phyloP scores from a whole-genome alignment of 108 stramenopile genomes.

The Skeletonema menzelii region DNA sequence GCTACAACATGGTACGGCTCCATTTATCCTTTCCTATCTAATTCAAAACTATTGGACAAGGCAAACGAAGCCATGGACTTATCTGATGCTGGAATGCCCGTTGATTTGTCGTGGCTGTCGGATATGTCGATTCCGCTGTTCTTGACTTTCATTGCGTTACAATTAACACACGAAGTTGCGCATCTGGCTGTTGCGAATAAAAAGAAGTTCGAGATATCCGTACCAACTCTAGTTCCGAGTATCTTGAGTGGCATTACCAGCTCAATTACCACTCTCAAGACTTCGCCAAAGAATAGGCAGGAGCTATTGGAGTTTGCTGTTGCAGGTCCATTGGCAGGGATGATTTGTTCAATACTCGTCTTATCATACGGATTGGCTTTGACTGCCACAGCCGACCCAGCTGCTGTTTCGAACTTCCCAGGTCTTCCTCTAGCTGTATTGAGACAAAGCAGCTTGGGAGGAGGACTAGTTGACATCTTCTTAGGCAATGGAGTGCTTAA shows the following conservation, averaged over 20 bases:
- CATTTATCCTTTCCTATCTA: constrained; percentile 81
- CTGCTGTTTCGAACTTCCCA: constrained; percentile 55
- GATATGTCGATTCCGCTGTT: constrained; percentile 78
- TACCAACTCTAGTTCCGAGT: constrained; percentile 83
- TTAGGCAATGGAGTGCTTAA: constrained; percentile 65
- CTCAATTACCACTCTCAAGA: constrained; percentile 71
- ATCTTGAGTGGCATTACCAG: constrained; percentile 75
- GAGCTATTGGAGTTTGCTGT: constrained; percentile 79
- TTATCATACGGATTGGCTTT: constrained; percentile 59
- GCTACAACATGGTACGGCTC: constrained; percentile 79
- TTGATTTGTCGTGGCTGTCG: constrained; percentile 71
- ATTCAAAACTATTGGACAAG: constrained; percentile 58
- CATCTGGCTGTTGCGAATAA: constrained; percentile 59
- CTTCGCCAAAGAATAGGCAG: constrained; percentile 67
- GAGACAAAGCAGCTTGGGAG: constrained; percentile 78
- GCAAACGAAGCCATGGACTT: constrained; percentile 70
- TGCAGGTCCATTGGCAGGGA: constrained; percentile 72
- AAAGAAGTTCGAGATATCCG: constrained; percentile 53
- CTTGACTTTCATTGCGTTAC: constrained; percentile 62
- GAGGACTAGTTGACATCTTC: constrained; percentile 68
- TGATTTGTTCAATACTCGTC: constrained; percentile 59
- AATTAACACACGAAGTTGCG: constrained; percentile 65
- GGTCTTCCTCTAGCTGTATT: constrained; percentile 71
- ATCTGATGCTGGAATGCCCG: constrained; percentile 71
- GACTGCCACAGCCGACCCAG: constrained; percentile 55